Evolutionary conservation across 202 grass and related monocot species (phyloP).

Genomic region (Setaria italica): DNA sequence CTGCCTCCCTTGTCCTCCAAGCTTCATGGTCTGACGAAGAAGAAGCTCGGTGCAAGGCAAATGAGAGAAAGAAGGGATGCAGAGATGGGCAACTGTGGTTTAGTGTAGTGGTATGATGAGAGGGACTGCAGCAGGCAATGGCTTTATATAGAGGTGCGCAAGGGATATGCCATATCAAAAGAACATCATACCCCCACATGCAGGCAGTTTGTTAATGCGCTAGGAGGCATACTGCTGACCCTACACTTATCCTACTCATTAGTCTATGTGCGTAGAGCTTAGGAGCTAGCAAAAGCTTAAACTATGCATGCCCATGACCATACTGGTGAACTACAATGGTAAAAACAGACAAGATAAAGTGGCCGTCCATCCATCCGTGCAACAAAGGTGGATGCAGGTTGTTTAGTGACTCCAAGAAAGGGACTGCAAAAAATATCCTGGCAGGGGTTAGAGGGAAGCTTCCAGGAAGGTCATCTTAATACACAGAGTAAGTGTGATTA

Average conservation of each 20-base stretch:
- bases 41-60: slow-evolving; percentile 39
- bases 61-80: slow-evolving; percentile 24
- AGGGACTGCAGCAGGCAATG: slow-evolving; percentile 18
- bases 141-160: slow-evolving; percentile 61
- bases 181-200: slow-evolving; percentile 63
- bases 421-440: slow-evolving; percentile 45
- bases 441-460: slow-evolving; percentile 47
- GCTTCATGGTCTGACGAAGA: slow-evolving; percentile 52
- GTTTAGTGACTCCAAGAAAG: slow-evolving; percentile 63
- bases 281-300: slow-evolving; percentile 61
- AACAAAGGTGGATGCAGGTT: slow-evolving; percentile 48
- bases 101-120: slow-evolving; percentile 35
- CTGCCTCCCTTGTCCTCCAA: slow-evolving; percentile 54
- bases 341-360: slow-evolving; percentile 62
- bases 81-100: slow-evolving; percentile 21
- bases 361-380: slow-evolving; percentile 53
- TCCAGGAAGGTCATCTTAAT: slow-evolving; percentile 64
- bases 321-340: slow-evolving; percentile 42
- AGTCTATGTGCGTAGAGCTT: slow-evolving; percentile 52
- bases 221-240: slow-evolving; percentile 61
- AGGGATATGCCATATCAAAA: slow-evolving; percentile 55
- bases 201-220: slow-evolving; percentile 59
- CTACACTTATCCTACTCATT: slow-evolving; percentile 52
- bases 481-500: slow-evolving; percentile 39
- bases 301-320: slow-evolving; percentile 48